Base-by-base conservation (phyloP, 2,329 filamentous ascomycete species). In the Mariannaea elegans region DNA sequence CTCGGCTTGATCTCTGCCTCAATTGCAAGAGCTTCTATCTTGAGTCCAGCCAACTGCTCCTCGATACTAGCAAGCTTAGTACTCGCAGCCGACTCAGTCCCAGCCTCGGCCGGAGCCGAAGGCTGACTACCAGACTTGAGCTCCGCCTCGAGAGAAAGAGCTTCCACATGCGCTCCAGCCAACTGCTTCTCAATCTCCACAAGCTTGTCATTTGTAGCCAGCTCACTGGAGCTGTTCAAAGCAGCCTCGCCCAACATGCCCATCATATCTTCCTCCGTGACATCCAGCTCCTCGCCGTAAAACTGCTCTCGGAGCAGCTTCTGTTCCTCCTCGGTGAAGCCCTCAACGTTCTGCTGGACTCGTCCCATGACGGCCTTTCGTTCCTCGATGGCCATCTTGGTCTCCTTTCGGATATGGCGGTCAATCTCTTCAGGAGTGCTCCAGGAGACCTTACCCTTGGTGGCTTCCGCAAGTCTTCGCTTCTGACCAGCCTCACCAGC, bases 401-500 rank as follows among this genome's bases (percentile, higher is more conserved):
- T 70, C 65, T 77, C 67, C 47, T 70, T 68, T 31, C 61, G 53
- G 66, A 82, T 79, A 69, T 78, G 80, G 6, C 69, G 68, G 27
- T 61, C 61, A n/a, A 83, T 72, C 34, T 84, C 80, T 2, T 71
- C 58, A 1, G 81, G 77, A 19, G 80, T 87, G 27, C 75, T 29
- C 87, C 87, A 96, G 3, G 87, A 83, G n/a, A 91, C 81, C 5
- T 79, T 71, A 23, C 92, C 92, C 16, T 78, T 71, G 49, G 80
- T 72, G 2, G 93, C 92, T 42, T 84, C 84, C 38, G 81, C 80
- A 41, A 91, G 78, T 55, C 94, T 86, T 61, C 85, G 84, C 69
- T 82, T 77, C 72, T 93, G 89, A 34, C 95, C 95, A 51, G 85
- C 82, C 78, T 97, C 82, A 9, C 92, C 95, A 1, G 95, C 95